phyloP scores from a whole-genome alignment of 495 filamentous ascomycete species.

The Tuber magnatum region DNA sequence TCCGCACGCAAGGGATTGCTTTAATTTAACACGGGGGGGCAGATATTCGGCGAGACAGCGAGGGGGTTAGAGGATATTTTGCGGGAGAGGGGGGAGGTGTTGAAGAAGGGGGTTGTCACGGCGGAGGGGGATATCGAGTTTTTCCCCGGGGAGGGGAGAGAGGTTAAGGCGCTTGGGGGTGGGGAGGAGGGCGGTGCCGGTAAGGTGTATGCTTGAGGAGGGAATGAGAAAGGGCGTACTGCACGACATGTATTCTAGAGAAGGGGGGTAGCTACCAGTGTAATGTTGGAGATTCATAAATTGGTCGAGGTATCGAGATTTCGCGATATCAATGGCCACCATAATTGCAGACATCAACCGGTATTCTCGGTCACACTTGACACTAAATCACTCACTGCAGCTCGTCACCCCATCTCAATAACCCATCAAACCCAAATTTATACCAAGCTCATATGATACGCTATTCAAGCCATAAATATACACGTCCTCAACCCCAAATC shows the following conservation, averaged over 20 bases:
- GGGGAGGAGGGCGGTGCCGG: constrained; percentile 5
- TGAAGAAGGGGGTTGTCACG: constrained; percentile 52
- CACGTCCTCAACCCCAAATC: neutral
- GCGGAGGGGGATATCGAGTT: constrained; percentile 50
- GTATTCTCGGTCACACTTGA: neutral
- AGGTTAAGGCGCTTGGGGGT: constrained; percentile 15
- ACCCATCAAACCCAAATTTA: neutral
- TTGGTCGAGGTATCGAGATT: neutral
- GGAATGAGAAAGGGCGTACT: constrained; percentile 40
- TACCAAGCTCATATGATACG: neutral
- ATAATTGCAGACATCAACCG: neutral
- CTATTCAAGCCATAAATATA: neutral
- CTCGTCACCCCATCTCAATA: neutral
- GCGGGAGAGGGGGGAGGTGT: constrained; percentile 55
- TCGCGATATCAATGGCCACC: neutral
- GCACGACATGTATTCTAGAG: neutral
- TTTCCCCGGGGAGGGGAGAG: constrained; percentile 35
- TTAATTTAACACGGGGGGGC: neutral
- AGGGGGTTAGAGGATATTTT: constrained; percentile 68
- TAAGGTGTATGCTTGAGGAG: constrained; percentile 1
- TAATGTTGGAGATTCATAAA: neutral
- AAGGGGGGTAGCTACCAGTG: neutral
- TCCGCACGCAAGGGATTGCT: neutral
- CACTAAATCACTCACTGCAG: neutral
- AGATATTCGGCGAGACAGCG: constrained; percentile 61